Evolutionary conservation across 1,284 basidiomycete species (phyloP), one percentile per base, ranked within the genome.

Genomic region (Malassezia restricta): DNA sequence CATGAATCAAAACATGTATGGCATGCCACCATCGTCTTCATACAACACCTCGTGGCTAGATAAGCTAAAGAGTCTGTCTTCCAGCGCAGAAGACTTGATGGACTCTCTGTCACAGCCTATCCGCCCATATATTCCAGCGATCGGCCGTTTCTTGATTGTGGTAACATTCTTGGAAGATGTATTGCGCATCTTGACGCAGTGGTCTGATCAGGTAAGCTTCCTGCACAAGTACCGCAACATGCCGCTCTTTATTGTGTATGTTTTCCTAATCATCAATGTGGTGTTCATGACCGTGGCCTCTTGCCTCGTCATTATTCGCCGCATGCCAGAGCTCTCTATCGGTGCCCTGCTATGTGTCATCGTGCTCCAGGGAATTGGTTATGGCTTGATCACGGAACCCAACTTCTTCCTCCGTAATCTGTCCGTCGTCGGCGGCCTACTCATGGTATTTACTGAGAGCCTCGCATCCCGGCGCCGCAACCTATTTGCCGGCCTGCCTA

Each of bases 391-490:
- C 65, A 92, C 91, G 74, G 94, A 98, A 79, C 79, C 96, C 71
- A 96, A 88, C 77, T 99, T 99, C 80, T 99, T 99, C 87, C 84
- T 98, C 41, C 86, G 88, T 73, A 92, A 91, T 76, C 78, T 92
- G 42, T 86, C 83, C 58, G 88, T 92, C 66, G 84, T 92, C 55
- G 88, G 88, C 55, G 88, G 88, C 43, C 80, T 92, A 41, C 82
- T 92, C 71, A 98, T 99, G 94, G 91, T 96, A 45, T 89, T 99
- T 76, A 90, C 85, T 59, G 94, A 98, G 74, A 86, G 87, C 2
- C 84, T 98, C 78, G 57, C 63, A 12, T 81, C 85, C 75, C 88
- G 85, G 77, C 42, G 43, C 24, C 83, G 84, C 67, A 71, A 65
- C 55, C 77, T 86, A 45, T 96, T 96, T 71, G 92, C 92, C 4